Conservation (phyloP, 2,329 filamentous ascomycete genomes). For the Arthrobotrys megalospora region DNA sequence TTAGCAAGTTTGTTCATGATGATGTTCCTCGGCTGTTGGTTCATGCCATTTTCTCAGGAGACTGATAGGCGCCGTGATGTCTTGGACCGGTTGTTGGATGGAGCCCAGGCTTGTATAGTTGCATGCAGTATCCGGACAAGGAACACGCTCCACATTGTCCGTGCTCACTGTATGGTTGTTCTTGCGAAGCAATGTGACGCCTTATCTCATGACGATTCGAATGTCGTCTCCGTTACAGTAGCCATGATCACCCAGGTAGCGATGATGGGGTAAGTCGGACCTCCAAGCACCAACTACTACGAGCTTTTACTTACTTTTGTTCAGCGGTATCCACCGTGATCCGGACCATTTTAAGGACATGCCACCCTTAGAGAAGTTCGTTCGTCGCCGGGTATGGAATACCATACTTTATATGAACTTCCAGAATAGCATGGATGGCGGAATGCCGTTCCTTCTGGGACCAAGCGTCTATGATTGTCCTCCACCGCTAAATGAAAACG, state of each 20-base stretch:
- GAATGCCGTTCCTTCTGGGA: slow-evolving; percentile 54
- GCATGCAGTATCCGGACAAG: slow-evolving; percentile 28
- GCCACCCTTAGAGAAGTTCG: slow-evolving; percentile 45
- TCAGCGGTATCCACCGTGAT: slow-evolving; percentile 53
- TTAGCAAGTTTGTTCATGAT: slow-evolving; percentile 55
- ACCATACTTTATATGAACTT: slow-evolving; percentile 60
- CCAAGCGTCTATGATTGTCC: slow-evolving; percentile 55
- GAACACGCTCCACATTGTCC: slow-evolving; percentile 45
- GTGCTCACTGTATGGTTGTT: slow-evolving; percentile 53
- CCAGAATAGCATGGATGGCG: slow-evolving; percentile 59
- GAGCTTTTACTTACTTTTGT: not conserved
- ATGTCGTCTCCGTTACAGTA: slow-evolving; percentile 51
- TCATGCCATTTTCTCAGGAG: slow-evolving; percentile 40
- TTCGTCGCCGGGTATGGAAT: slow-evolving; percentile 51
- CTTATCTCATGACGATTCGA: slow-evolving; percentile 53
- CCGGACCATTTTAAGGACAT: slow-evolving; percentile 58
- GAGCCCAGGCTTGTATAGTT: slow-evolving; percentile 42
- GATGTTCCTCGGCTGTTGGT: slow-evolving; percentile 60
- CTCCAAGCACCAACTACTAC: not conserved
- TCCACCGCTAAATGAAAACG: slow-evolving; percentile 48
- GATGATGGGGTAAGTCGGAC: slow-evolving; percentile 39
- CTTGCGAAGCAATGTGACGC: slow-evolving; percentile 56
- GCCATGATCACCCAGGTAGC: slow-evolving; percentile 58
- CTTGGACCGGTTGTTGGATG: slow-evolving; percentile 45
- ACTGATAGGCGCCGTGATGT: slow-evolving; percentile 33